phyloP scores from a whole-genome alignment of 805 yeast species.

The Nakazawaea anatomiae region DNA sequence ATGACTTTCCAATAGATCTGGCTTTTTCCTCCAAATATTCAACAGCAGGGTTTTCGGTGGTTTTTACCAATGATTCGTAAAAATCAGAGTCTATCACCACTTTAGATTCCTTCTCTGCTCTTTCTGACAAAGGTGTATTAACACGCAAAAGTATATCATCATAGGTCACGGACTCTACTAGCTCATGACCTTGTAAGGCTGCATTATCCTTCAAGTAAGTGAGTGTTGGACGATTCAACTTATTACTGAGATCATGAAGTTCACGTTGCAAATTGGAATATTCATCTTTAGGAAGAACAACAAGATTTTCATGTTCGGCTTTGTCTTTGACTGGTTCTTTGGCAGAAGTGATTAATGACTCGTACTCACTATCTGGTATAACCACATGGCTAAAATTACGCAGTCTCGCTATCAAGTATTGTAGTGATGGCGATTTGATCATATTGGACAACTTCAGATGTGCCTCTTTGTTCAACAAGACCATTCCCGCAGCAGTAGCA shows the following conservation, averaged over 20 bases:
- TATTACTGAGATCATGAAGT: conserved; percentile 18
- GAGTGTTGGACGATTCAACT: conserved; percentile 2
- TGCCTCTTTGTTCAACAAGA: conserved; percentile 13
- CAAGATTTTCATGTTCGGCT: conserved; percentile 19
- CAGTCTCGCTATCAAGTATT: conserved; percentile 17
- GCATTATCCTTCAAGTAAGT: conserved; percentile 13
- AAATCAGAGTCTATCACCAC: background rate
- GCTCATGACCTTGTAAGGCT: background rate
- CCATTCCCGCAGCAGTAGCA: conserved; percentile 10
- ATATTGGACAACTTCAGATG: conserved; percentile 12
- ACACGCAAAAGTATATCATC: background rate
- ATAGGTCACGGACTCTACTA: background rate
- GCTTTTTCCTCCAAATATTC: conserved; percentile 11
- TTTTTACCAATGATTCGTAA: background rate
- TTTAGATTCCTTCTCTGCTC: background rate
- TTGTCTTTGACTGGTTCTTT: conserved; percentile 13
- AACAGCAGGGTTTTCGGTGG: conserved; percentile 8
- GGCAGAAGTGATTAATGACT: conserved; percentile 10
- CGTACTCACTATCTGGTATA: conserved; percentile 17
- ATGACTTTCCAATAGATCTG: background rate
- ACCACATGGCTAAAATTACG: conserved; percentile 20
- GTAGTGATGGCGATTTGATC: conserved; percentile 21
- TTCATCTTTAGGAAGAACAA: conserved; percentile 16
- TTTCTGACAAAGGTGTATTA: background rate
- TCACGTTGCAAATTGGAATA: conserved; percentile 13